phyloP scores from a whole-genome alignment of 2,329 filamentous ascomycete species.

The Hypoxylon sp. region DNA sequence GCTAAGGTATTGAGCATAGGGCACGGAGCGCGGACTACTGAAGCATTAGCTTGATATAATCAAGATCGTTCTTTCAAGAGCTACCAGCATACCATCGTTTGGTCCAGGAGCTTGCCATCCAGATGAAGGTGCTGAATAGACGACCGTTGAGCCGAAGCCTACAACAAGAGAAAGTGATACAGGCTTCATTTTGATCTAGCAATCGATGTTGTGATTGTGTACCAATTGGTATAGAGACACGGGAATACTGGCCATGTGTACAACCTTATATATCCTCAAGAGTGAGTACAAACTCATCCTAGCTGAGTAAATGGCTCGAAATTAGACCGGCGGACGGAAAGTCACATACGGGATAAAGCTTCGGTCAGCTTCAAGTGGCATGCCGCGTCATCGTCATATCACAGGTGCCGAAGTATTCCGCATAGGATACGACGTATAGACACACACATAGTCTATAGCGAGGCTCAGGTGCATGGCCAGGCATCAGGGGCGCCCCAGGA shows the following conservation, averaged over 20 bases:
- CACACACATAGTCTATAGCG: not conserved
- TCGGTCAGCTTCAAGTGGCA: slow-evolving; percentile 7
- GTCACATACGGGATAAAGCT: slow-evolving; percentile 1
- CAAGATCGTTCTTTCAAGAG: slow-evolving; percentile 3
- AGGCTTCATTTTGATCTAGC: slow-evolving; percentile 36
- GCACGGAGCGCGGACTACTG: slow-evolving; percentile 43
- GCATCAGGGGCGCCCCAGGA: slow-evolving; percentile 9
- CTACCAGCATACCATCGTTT: slow-evolving; percentile 33
- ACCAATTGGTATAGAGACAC: not conserved
- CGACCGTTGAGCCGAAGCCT: slow-evolving; percentile 25
- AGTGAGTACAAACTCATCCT: not conserved
- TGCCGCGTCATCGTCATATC: slow-evolving; percentile 30
- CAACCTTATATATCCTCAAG: slow-evolving; percentile 18
- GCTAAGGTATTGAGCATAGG: slow-evolving; percentile 47
- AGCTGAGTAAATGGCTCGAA: not conserved
- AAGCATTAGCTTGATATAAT: slow-evolving; percentile 19
- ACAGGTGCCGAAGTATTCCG: slow-evolving; percentile 1
- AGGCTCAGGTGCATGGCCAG: slow-evolving; percentile 9
- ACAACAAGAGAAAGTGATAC: slow-evolving; percentile 22
- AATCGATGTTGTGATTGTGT: not conserved
- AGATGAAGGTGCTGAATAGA: slow-evolving; percentile 12
- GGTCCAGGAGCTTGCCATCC: slow-evolving; percentile 35
- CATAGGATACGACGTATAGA: slow-evolving; percentile 11
- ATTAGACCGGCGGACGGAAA: slow-evolving; percentile 10
- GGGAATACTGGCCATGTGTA: not conserved